Evolutionary conservation across 1,284 basidiomycete genomes (phyloP).

Genomic region (Athelia psychrophila): DNA sequence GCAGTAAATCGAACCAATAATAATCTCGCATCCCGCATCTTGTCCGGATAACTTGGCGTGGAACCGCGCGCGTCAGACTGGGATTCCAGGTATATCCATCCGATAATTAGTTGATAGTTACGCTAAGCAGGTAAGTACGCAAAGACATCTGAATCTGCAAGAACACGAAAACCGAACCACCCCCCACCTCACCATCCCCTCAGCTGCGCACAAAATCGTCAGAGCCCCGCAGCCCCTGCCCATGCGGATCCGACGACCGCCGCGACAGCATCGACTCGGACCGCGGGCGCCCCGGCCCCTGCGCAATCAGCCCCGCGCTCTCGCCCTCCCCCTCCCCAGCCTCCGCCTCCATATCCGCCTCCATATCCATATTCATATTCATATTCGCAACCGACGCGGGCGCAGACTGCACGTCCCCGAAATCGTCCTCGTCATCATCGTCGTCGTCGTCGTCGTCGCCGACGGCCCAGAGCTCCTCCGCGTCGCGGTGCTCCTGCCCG

Average conservation of each 20-base stretch:
- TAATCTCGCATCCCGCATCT: not conserved
- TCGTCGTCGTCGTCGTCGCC: constrained; percentile 56
- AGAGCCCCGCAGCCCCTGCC: not conserved
- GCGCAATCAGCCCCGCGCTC: not conserved
- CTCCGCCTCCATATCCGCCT: not conserved
- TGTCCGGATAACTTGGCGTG: not conserved
- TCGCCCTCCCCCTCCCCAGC: constrained; percentile 2
- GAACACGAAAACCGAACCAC: too few relatives aligned
- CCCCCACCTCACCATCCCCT: too few relatives aligned
- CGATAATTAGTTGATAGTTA: too few relatives aligned
- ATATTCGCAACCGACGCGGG: constrained; percentile 5
- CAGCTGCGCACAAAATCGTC: not conserved
- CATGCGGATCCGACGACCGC: not conserved
- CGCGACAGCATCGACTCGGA: not conserved
- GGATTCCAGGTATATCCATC: too few relatives aligned
- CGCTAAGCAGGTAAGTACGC: too few relatives aligned
- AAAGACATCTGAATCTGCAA: too few relatives aligned
- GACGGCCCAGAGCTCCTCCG: constrained; percentile 58
- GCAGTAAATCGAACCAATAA: not conserved
- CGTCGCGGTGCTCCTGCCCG: constrained; percentile 32
- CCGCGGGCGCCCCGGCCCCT: not conserved
- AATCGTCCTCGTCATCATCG: constrained; percentile 25
- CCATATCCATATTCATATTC: not conserved
- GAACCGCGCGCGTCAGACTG: too few relatives aligned
- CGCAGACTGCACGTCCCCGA: constrained; percentile 11